phyloP scores from a whole-genome alignment of 495 filamentous ascomycete species.

The Talaromyces nanjingensis region DNA sequence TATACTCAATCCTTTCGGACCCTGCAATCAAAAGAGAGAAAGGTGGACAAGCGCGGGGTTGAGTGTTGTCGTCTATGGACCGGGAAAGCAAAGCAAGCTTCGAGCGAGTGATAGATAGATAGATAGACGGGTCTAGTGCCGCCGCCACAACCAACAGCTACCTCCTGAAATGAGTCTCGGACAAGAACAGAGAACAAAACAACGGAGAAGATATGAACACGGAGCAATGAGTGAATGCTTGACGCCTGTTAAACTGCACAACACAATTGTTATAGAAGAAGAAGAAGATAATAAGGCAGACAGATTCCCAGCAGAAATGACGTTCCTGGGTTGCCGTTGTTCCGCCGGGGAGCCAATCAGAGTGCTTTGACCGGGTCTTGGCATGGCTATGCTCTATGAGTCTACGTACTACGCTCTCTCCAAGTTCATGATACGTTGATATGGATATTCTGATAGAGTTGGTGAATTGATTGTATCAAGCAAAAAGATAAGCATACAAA shows the following conservation, averaged over 20 bases:
- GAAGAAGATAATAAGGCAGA: conserved; percentile 5
- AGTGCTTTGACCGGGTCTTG: not conserved
- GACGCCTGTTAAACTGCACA: not conserved
- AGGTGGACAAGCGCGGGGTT: not conserved
- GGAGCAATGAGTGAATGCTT: not conserved
- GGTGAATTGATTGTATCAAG: not conserved
- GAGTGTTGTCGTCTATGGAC: not conserved
- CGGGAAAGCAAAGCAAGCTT: not conserved
- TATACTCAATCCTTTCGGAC: conserved; percentile 1
- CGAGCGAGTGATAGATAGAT: not conserved
- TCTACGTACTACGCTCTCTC: not conserved
- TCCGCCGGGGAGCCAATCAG: not conserved
- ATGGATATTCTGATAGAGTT: not conserved
- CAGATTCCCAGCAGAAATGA: conserved; percentile 21
- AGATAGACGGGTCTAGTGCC: not conserved
- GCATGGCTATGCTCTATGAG: not conserved
- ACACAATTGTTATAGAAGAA: not conserved
- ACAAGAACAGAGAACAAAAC: not conserved
- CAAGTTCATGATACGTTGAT: not conserved
- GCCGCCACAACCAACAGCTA: not conserved
- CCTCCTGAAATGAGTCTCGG: not conserved
- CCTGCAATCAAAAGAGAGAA: not conserved
- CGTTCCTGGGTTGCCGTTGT: conserved; percentile 15
- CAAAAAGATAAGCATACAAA: not conserved
- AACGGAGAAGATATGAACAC: not conserved